Percentiles rank a stretch among this genome's conserved stretches.
Evolutionary conservation across 2,329 filamentous ascomycete species (phyloP).

Genomic region (Calonectria leucothoes): DNA sequence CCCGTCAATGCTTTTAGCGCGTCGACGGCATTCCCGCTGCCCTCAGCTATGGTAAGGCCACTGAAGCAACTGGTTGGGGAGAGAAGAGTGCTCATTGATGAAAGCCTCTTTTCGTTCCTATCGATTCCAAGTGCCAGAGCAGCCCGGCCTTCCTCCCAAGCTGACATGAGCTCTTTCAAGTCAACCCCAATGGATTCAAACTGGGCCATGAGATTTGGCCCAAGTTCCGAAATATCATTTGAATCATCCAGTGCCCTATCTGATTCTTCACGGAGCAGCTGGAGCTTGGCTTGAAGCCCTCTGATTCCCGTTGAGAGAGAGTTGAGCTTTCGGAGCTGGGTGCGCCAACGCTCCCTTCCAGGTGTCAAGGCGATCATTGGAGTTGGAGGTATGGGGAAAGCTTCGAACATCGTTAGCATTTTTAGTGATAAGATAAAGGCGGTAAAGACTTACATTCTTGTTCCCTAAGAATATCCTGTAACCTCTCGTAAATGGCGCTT

Average conservation of each 20-base stretch:
- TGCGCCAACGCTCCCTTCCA: slow-evolving; percentile 84
- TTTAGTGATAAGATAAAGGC: background rate
- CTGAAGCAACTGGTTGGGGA: slow-evolving; percentile 74
- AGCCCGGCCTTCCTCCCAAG: slow-evolving; percentile 90
- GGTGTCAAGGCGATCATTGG: slow-evolving; percentile 74
- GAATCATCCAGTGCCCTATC: slow-evolving; percentile 82
- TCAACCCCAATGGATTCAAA: slow-evolving; percentile 96
- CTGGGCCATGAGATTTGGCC: slow-evolving; percentile 82
- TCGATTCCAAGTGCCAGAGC: slow-evolving; percentile 85
- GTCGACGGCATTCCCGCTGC: slow-evolving; percentile 58
- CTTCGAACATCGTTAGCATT: slow-evolving; percentile 46
- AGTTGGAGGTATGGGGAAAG: slow-evolving; percentile 65
- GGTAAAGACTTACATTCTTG: slow-evolving; percentile 74
- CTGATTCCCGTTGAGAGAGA: slow-evolving; percentile 91
- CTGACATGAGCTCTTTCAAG: slow-evolving; percentile 80
- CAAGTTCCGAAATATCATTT: slow-evolving; percentile 78
- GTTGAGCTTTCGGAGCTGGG: slow-evolving; percentile 88
- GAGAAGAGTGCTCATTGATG: slow-evolving; percentile 69
- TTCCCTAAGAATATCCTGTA: slow-evolving; percentile 79
- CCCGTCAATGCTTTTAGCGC: slow-evolving; percentile 85
- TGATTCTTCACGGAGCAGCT: slow-evolving; percentile 90
- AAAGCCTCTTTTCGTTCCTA: slow-evolving; percentile 78
- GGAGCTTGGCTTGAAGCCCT: slow-evolving; percentile 93
- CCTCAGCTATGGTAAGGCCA: slow-evolving; percentile 73
- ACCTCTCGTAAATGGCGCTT: slow-evolving; percentile 69